Evolutionary conservation across 176 grass and related monocot species (phyloP).

Genomic region (Bothriochloa decipiens): DNA sequence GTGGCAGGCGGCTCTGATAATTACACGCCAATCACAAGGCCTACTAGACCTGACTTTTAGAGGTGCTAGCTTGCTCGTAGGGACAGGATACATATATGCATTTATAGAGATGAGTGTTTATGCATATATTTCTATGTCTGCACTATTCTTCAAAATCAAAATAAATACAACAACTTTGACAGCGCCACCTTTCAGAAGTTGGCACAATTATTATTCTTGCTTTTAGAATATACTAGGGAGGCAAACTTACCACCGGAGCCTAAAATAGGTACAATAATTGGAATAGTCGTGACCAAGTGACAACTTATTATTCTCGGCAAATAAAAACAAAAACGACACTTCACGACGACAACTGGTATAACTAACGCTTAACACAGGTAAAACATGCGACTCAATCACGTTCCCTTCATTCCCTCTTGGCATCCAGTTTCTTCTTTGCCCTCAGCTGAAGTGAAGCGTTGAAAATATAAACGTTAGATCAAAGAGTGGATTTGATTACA

Average conservation of each 20-base stretch:
- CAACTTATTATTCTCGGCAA: neutral
- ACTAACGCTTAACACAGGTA: neutral
- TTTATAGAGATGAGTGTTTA: no score
- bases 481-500: neutral
- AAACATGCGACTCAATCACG: neutral
- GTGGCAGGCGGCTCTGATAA: no score
- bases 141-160: no score
- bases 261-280: neutral
- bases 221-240: no score
- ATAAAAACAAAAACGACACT: neutral
- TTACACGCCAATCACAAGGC: no score
- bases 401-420: neutral
- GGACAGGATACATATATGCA: no score
- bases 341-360: neutral
- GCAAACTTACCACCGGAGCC: neutral
- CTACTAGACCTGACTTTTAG: no score
- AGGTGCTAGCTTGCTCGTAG: no score
- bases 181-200: neutral
- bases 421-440: conserved; percentile 7
- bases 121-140: no score
- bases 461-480: neutral
- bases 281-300: neutral
- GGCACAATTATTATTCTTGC: no score
- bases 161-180: no score
- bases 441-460: neutral